These are phyloP conservation scores for Lasiosphaeria miniovina DNA, from an alignment of 495 filamentous ascomycete species.

Conservation along the genomic window DNA sequence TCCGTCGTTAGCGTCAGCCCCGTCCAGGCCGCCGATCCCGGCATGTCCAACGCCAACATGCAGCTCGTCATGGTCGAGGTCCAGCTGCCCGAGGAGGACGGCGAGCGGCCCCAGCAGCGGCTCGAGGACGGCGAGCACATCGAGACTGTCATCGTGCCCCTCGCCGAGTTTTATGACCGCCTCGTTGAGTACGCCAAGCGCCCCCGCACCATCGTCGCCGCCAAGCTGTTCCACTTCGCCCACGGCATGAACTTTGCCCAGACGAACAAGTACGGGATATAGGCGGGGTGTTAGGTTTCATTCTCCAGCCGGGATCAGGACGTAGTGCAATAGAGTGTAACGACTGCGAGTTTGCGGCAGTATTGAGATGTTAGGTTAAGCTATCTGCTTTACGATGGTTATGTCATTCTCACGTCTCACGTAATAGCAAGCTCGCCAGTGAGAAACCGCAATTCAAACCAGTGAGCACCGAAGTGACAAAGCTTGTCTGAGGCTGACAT, in stretches of 20 bases:
- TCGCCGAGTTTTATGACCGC: slow-evolving; percentile 52
- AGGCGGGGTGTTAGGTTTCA: neutral
- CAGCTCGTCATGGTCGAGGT: slow-evolving; percentile 77
- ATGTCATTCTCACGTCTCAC: no score
- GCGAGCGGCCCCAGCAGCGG: slow-evolving; percentile 56
- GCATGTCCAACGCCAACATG: slow-evolving; percentile 81
- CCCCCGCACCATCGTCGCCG: slow-evolving; percentile 37
- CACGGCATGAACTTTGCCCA: slow-evolving; percentile 41
- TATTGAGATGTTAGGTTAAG: no score
- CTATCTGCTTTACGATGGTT: no score
- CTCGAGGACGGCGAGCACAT: slow-evolving; percentile 86
- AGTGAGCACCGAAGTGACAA: no score
- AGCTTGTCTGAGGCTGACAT: no score
- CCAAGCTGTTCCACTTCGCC: slow-evolving; percentile 46
- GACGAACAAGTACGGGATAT: slow-evolving; percentile 34
- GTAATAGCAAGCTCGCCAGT: no score
- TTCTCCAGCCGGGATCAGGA: neutral
- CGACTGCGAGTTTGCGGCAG: no score
- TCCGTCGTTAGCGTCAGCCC: slow-evolving; percentile 32
- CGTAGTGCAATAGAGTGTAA: no score
- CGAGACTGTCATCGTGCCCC: slow-evolving; percentile 69
- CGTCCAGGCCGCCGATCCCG: slow-evolving; percentile 46
- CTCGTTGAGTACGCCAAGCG: slow-evolving; percentile 42
- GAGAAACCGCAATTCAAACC: no score
- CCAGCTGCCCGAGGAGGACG: slow-evolving; percentile 51